A percentile compares a stretch with the other conserved stretches of the same genome.
These are phyloP conservation scores for Fusarium sambucinum DNA, from an alignment of 2,329 filamentous ascomycete species.

Conservation along the genomic window DNA sequence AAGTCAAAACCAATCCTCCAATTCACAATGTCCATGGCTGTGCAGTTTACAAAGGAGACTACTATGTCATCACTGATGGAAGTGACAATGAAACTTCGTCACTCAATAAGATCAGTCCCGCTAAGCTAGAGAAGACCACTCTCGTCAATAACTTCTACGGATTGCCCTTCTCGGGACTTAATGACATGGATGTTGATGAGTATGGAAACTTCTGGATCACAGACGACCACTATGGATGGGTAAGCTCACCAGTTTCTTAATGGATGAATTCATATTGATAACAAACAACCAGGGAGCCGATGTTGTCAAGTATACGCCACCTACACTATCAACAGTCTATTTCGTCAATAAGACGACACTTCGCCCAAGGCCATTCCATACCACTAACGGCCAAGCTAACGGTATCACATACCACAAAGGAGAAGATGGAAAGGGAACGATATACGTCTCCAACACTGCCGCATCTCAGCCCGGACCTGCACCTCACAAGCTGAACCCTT, in stretches of 20 bases:
- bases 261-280: too few relatives aligned
- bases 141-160: not conserved
- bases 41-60: not conserved
- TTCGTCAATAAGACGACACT: not conserved
- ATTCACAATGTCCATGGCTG: not conserved
- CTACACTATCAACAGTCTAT: not conserved
- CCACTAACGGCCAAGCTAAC: not conserved
- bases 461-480: not conserved
- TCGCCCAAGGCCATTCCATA: not conserved
- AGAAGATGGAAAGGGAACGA: not conserved
- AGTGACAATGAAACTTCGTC: not conserved
- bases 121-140: not conserved
- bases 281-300: not conserved
- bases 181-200: not conserved
- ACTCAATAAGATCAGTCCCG: not conserved
- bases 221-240: not conserved
- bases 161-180: not conserved
- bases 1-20: not conserved
- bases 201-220: constrained; percentile 1
- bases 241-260: too few relatives aligned
- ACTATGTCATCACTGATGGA: not conserved
- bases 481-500: not conserved
- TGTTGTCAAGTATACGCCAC: not conserved
- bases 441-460: not conserved
- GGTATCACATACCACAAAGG: not conserved